phyloP scores from a whole-genome alignment of 1,139 yeast genomes.

The Sugiyamaella xylanicola region DNA sequence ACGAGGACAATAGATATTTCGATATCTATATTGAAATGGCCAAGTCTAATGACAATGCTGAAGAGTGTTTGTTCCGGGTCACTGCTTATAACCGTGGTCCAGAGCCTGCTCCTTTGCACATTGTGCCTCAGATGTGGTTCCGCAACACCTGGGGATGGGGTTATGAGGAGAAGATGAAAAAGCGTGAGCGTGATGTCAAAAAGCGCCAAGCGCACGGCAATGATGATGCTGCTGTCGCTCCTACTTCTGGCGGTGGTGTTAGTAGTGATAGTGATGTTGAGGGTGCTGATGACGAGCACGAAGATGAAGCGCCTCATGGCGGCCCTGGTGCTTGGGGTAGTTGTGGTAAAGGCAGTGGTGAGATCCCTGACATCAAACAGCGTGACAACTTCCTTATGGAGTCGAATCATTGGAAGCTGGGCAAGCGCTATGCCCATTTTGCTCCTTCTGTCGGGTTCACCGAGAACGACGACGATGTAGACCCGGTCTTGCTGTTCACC shows the following conservation, averaged over 20 bases:
- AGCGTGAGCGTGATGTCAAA: constrained; percentile 10
- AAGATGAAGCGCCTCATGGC: constrained; percentile 1
- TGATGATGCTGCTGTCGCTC: not conserved
- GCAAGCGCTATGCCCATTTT: constrained; percentile 68
- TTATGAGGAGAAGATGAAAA: constrained; percentile 23
- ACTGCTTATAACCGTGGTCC: constrained; percentile 89
- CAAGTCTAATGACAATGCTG: constrained; percentile 78
- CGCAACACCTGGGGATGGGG: constrained; percentile 97
- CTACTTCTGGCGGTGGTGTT: no score
- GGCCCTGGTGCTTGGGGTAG: constrained; percentile 15
- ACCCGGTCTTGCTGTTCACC: constrained; percentile 76
- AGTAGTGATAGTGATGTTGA: not conserved
- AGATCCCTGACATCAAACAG: constrained; percentile 20
- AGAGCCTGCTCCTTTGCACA: constrained; percentile 83
- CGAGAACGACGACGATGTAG: constrained; percentile 63
- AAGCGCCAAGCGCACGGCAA: constrained; percentile 1
- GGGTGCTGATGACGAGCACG: not conserved
- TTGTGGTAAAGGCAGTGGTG: constrained; percentile 10
- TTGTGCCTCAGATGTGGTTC: constrained; percentile 81
- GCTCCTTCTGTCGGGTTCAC: constrained; percentile 85
- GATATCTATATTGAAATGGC: constrained; percentile 93
- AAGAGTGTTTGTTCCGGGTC: constrained; percentile 77
- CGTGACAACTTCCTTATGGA: constrained; percentile 51
- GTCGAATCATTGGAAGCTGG: constrained; percentile 71
- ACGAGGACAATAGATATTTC: constrained; percentile 79